A percentile compares a stretch with the other conserved stretches of the same genome.
Evolutionary conservation across 495 filamentous ascomycete species (phyloP).

Genomic region (Penicillium pancosmium): DNA sequence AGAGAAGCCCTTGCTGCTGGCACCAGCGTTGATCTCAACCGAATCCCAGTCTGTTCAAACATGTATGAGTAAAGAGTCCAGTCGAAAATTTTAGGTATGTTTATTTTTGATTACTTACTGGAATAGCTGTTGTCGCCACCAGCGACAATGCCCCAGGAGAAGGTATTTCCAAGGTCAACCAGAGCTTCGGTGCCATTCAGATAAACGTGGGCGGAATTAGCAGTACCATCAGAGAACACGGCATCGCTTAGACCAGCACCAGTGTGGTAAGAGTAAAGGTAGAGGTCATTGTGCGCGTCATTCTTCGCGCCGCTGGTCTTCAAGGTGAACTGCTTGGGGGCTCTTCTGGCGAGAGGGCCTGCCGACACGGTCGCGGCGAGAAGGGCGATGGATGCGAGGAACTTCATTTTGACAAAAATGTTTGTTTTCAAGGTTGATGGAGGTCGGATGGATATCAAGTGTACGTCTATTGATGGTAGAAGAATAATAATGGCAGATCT

Average conservation of each 20-base stretch:
- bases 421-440: background rate
- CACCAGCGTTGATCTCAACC: conserved; percentile 46
- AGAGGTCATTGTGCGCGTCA: conserved; percentile 44
- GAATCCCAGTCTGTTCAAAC: conserved; percentile 39
- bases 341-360: conserved; percentile 18
- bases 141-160: conserved; percentile 42
- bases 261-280: conserved; percentile 51
- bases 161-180: conserved; percentile 17
- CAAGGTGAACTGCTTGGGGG: conserved; percentile 42
- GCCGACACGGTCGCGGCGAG: conserved; percentile 32
- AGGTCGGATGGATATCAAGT: background rate
- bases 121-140: conserved; percentile 28
- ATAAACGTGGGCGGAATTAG: conserved; percentile 35
- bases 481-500: background rate
- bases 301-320: conserved; percentile 41
- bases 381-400: conserved; percentile 35
- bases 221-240: conserved; percentile 33
- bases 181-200: conserved; percentile 42
- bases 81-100: background rate
- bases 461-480: background rate
- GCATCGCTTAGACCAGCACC: conserved; percentile 51
- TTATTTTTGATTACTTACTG: conserved; percentile 14
- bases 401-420: conserved; percentile 32
- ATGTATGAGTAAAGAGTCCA: background rate
- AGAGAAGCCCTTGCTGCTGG: conserved; percentile 40